These are phyloP conservation scores for Letharia lupina DNA, from an alignment of 495 filamentous ascomycete species.

Conservation along the genomic window DNA sequence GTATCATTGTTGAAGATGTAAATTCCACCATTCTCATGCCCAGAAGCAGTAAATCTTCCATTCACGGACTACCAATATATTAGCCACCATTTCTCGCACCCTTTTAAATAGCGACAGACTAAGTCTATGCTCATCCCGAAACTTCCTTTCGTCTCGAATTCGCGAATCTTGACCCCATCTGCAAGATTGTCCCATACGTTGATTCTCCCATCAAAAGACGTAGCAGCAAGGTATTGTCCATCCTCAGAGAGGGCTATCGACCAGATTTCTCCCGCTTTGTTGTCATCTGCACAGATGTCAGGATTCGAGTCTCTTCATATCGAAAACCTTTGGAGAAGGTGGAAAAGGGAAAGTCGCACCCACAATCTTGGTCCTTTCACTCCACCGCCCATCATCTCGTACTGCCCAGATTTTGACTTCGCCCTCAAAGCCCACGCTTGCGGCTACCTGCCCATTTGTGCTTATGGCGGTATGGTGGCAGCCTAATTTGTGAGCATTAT, in stretches of 20 bases:
- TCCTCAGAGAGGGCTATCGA: slow-evolving; percentile 75
- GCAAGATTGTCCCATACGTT: slow-evolving; percentile 73
- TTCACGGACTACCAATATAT: slow-evolving; percentile 49
- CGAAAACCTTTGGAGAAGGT: slow-evolving; percentile 7
- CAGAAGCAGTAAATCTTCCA: slow-evolving; percentile 78
- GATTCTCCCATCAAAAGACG: slow-evolving; percentile 73
- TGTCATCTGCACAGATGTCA: slow-evolving; percentile 32
- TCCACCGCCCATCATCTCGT: slow-evolving; percentile 43
- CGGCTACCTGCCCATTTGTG: slow-evolving; percentile 57
- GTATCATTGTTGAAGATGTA: slow-evolving; percentile 93
- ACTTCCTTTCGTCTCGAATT: slow-evolving; percentile 83
- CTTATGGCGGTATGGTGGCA: slow-evolving; percentile 79
- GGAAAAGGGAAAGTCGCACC: slow-evolving; percentile 30
- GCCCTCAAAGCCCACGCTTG: slow-evolving; percentile 80
- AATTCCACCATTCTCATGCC: slow-evolving; percentile 87
- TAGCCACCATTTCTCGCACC: slow-evolving; percentile 16
- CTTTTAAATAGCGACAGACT: slow-evolving; percentile 34
- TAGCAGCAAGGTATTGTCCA: slow-evolving; percentile 72
- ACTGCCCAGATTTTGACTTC: slow-evolving; percentile 72
- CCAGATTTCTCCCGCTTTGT: slow-evolving; percentile 64
- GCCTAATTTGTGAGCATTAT: slow-evolving; percentile 70
- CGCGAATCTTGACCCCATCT: slow-evolving; percentile 47
- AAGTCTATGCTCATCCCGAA: slow-evolving; percentile 87
- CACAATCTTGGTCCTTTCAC: slow-evolving; percentile 40
- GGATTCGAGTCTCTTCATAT: slow-evolving; percentile 15